Conservation (phyloP, 306 rosid genomes). For the Abrus precatorius region DNA sequence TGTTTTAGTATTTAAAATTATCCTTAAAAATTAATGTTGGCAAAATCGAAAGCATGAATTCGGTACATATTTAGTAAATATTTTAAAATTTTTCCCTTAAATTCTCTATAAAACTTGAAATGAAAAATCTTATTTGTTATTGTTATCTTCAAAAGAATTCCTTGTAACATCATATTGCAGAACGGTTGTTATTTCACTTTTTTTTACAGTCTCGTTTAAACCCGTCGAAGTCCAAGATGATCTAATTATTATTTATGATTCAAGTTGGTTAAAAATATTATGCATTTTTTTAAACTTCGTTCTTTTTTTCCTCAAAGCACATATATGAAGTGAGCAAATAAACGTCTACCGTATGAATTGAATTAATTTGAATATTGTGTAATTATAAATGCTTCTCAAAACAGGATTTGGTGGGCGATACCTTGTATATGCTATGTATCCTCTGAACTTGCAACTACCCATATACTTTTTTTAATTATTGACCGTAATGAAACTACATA, state of each 20-base stretch:
- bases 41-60: not conserved
- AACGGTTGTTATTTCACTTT: not conserved
- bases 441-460: slow-evolving; percentile 32
- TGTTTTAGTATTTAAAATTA: no score
- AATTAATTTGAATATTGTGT: not conserved
- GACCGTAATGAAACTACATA: not conserved
- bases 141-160: not conserved
- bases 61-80: not conserved
- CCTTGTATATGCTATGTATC: slow-evolving; percentile 10
- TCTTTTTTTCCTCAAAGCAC: not conserved
- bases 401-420: slow-evolving; percentile 32
- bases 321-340: slow-evolving; percentile 17
- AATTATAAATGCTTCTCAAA: slow-evolving; percentile 12
- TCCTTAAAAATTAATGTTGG: no score
- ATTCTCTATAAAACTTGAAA: not conserved
- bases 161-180: not conserved
- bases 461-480: not conserved
- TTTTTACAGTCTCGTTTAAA: no score
- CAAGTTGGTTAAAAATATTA: not conserved
- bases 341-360: not conserved
- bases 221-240: not conserved
- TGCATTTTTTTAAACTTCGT: not conserved
- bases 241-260: not conserved
- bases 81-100: not conserved
- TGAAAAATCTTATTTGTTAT: not conserved